phyloP scores from a whole-genome alignment of 139 green algal genomes.

The Coelastrella sp. region DNA sequence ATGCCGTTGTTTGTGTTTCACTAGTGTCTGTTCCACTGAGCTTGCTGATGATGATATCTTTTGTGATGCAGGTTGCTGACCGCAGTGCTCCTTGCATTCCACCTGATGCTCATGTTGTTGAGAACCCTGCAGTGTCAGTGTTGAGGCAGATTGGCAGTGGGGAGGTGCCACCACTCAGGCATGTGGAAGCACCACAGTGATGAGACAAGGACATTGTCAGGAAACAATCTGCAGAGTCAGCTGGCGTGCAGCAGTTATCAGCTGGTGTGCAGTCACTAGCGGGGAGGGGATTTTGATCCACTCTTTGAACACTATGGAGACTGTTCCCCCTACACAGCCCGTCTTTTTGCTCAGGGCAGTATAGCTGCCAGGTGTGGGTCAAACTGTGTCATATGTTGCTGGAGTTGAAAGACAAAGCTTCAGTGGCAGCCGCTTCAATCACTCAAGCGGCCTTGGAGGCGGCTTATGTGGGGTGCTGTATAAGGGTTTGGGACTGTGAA shows the following conservation, averaged over 20 bases:
- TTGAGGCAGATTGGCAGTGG: slow-evolving; percentile 25
- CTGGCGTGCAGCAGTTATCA: background rate
- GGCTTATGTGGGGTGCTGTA: too few species aligned
- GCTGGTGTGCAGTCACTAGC: too few species aligned
- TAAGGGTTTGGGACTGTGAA: too few species aligned
- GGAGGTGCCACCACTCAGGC: slow-evolving; percentile 27
- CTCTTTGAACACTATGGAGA: too few species aligned
- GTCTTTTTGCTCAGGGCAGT: background rate
- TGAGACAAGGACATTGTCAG: background rate
- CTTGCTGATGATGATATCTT: background rate
- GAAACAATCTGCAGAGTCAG: background rate
- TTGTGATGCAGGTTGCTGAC: slow-evolving; percentile 13
- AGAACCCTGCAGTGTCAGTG: slow-evolving; percentile 15
- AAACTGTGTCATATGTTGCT: too few species aligned
- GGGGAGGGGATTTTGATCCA: too few species aligned
- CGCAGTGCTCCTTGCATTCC: slow-evolving; percentile 13
- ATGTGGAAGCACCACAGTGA: slow-evolving; percentile 36
- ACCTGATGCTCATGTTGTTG: slow-evolving; percentile 18
- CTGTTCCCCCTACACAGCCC: too few species aligned
- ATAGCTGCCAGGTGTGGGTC: background rate
- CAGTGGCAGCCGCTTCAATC: too few species aligned
- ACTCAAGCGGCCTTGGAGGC: too few species aligned
- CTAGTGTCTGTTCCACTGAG: background rate
- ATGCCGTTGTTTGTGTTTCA: too few species aligned
- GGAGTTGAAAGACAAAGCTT: too few species aligned